Evolutionary conservation across 805 yeast species (phyloP).

Genomic region (Saturnispora dispora): DNA sequence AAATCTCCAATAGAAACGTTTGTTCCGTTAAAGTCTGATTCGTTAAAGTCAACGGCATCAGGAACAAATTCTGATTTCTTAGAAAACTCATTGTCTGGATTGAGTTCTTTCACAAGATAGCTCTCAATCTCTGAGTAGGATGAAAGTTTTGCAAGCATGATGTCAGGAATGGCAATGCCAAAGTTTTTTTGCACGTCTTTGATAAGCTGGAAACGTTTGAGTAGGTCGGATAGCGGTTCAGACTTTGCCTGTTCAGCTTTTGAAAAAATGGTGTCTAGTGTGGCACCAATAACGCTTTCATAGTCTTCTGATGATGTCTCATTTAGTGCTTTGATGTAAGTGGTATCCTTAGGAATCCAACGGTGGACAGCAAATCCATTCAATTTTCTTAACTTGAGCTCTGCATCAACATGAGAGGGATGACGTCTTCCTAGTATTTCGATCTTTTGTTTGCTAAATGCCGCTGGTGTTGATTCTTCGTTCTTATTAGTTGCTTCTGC

Average conservation of each 20-base stretch:
- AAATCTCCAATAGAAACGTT: slow-evolving; percentile 49
- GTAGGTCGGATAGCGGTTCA: slow-evolving; percentile 29
- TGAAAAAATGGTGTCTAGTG: slow-evolving; percentile 14
- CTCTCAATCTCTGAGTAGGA: slow-evolving; percentile 31
- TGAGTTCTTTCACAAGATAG: slow-evolving; percentile 30
- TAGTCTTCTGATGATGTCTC: slow-evolving; percentile 5
- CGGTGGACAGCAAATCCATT: slow-evolving; percentile 24
- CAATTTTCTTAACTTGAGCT: slow-evolving; percentile 16
- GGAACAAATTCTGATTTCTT: slow-evolving; percentile 56
- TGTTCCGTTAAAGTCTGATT: slow-evolving; percentile 45
- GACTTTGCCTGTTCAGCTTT: neutral
- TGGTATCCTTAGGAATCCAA: slow-evolving; percentile 26
- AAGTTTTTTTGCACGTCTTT: slow-evolving; percentile 41
- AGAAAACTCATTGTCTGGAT: slow-evolving; percentile 29
- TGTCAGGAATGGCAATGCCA: slow-evolving; percentile 47
- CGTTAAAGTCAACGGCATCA: slow-evolving; percentile 58
- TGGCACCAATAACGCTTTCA: slow-evolving; percentile 11
- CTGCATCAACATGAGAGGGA: slow-evolving; percentile 20
- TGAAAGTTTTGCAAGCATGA: slow-evolving; percentile 34
- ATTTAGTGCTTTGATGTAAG: slow-evolving; percentile 10
- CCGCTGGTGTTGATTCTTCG: neutral
- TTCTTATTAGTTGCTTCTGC: neutral
- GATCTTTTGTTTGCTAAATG: slow-evolving; percentile 10
- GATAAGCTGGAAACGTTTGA: slow-evolving; percentile 38
- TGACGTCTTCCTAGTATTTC: slow-evolving; percentile 26